Conservation (phyloP, 75 land plant species). For the Azolla pinnata region DNA sequence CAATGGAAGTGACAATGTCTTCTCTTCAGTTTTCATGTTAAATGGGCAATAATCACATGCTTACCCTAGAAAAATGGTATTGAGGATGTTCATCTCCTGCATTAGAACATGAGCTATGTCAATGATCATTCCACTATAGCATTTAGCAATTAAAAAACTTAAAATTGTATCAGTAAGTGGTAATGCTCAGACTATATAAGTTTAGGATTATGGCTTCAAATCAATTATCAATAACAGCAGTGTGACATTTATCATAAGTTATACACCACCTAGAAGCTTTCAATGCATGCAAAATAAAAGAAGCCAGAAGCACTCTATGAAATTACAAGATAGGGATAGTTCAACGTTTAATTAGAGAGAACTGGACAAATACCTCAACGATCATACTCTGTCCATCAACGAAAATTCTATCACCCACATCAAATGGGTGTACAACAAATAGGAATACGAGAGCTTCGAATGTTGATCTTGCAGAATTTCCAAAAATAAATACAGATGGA, state of each 20-base stretch:
- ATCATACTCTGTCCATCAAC: slow-evolving; percentile 28
- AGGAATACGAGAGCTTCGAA: slow-evolving; percentile 33
- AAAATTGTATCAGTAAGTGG: no score
- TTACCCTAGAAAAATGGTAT: slow-evolving; percentile 35
- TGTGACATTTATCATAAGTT: neutral
- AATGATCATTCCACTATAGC: no score
- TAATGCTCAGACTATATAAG: no score
- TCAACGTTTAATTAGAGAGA: neutral
- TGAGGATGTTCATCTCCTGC: slow-evolving; percentile 42
- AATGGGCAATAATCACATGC: slow-evolving; percentile 9
- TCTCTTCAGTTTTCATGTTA: no score
- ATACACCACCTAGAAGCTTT: neutral
- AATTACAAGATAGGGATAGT: neutral
- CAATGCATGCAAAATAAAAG: neutral
- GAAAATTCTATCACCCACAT: slow-evolving; percentile 32
- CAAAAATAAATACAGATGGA: slow-evolving; percentile 36
- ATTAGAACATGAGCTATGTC: no score
- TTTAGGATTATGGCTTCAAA: no score
- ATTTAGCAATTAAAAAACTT: no score
- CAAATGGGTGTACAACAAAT: slow-evolving; percentile 34
- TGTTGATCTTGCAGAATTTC: slow-evolving; percentile 31
- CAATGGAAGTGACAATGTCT: no score
- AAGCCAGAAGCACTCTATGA: no score
- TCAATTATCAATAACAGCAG: neutral
- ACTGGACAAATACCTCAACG: slow-evolving; percentile 24